Evolutionary conservation across 2,329 filamentous ascomycete species (phyloP).

Genomic region (Trichoderma lentiforme): DNA sequence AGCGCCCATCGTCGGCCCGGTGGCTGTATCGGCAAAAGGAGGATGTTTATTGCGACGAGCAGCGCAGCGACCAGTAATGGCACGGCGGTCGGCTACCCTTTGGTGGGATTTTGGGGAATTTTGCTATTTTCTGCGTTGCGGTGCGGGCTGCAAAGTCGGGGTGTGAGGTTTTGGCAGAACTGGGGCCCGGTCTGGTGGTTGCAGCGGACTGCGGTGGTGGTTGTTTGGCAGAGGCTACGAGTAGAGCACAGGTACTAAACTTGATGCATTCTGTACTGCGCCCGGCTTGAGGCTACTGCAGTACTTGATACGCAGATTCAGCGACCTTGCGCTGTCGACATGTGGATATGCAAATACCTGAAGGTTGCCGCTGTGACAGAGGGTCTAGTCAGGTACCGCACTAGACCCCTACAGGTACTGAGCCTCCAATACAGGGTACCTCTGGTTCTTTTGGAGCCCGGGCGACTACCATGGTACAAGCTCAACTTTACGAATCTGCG

Average conservation of each 20-base stretch:
- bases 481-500: neutral
- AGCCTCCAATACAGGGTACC: neutral
- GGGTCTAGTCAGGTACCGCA: neutral
- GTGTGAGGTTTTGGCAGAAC: slow-evolving; percentile 14
- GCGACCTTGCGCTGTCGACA: neutral
- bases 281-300: slow-evolving; percentile 2
- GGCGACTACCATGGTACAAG: neutral
- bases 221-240: neutral
- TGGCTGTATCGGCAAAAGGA: slow-evolving; percentile 9
- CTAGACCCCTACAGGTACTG: neutral
- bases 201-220: slow-evolving; percentile 5
- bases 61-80: slow-evolving; percentile 6
- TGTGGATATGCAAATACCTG: slow-evolving; percentile 1
- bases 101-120: neutral
- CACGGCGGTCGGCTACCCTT: slow-evolving; percentile 1
- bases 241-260: neutral
- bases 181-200: slow-evolving; percentile 1
- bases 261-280: neutral
- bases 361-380: neutral
- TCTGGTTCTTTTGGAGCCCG: neutral
- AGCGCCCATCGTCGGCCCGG: slow-evolving; percentile 34
- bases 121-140: neutral
- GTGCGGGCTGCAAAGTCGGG: slow-evolving; percentile 8
- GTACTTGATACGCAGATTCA: neutral
- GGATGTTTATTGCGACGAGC: neutral